Evolutionary conservation across 2,329 filamentous ascomycete species (phyloP).

Genomic region (Metarhizium guizhouense): DNA sequence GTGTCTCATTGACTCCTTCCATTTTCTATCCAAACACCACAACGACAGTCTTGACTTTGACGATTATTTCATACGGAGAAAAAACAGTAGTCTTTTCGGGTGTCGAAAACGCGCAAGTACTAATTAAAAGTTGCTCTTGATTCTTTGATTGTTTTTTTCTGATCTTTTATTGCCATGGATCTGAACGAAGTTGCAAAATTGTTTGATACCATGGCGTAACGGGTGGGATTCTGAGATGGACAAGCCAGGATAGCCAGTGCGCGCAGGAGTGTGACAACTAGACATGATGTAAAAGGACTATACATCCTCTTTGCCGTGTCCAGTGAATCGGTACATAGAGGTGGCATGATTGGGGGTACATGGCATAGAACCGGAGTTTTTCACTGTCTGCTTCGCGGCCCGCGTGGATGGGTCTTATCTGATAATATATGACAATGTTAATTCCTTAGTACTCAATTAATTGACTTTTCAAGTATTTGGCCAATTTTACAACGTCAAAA

Average conservation of each 20-base stretch:
- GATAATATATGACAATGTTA: slow-evolving; percentile 2
- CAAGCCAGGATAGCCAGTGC: too few species aligned
- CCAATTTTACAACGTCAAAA: background rate
- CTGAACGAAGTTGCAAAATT: background rate
- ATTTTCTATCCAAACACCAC: background rate
- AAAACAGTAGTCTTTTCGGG: too few species aligned
- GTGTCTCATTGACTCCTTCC: background rate
- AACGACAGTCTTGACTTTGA: background rate
- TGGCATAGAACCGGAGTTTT: background rate
- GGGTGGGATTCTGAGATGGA: background rate
- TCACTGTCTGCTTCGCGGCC: background rate
- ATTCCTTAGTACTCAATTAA: background rate
- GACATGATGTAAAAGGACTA: background rate
- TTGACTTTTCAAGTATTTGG: background rate
- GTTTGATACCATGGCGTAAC: slow-evolving; percentile 1
- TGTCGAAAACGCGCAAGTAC: background rate
- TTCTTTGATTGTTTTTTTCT: background rate
- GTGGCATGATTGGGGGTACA: background rate
- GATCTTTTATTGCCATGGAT: too few species aligned
- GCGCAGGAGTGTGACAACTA: too few species aligned
- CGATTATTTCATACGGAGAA: too few species aligned
- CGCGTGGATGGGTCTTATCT: background rate
- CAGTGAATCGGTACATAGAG: background rate
- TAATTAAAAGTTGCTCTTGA: background rate
- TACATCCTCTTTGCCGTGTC: background rate